A percentile compares a stretch with the other conserved stretches of the same genome.
Evolutionary conservation across 106 monocot species (phyloP).

Genomic region (Apostasia ramifera): DNA sequence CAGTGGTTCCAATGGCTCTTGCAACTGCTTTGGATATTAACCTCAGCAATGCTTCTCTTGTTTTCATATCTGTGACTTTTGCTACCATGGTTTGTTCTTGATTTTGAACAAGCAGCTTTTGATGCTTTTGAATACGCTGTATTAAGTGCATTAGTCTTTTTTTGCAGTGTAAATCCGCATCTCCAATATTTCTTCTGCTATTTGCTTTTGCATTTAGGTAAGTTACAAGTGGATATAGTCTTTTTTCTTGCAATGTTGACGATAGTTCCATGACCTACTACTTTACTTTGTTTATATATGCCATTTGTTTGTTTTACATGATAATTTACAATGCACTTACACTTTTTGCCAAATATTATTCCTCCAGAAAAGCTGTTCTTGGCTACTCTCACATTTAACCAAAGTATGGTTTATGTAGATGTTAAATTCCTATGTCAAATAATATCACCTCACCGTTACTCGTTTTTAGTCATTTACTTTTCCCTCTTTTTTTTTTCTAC

Average conservation of each 20-base stretch:
- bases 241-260: neutral
- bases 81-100: slow-evolving; percentile 78
- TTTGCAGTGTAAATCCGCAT: slow-evolving; percentile 98
- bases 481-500: no score
- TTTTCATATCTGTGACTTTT: slow-evolving; percentile 92
- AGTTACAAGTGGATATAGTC: slow-evolving; percentile 1
- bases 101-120: neutral
- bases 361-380: no score
- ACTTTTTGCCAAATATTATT: no score
- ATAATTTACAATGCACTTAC: neutral
- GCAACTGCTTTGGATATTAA: slow-evolving; percentile 89
- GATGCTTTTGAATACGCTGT: slow-evolving; percentile 1
- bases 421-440: no score
- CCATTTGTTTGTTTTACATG: neutral
- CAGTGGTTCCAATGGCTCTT: slow-evolving; percentile 88
- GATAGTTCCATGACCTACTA: neutral
- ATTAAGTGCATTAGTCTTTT: slow-evolving; percentile 8
- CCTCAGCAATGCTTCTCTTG: slow-evolving; percentile 91
- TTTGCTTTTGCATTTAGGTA: slow-evolving; percentile 98
- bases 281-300: neutral
- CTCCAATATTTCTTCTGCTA: slow-evolving; percentile 89
- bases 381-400: no score
- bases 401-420: no score
- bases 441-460: no score
- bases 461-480: no score